Conservation (phyloP, 495 filamentous ascomycete genomes). For the Tuber borchii region DNA sequence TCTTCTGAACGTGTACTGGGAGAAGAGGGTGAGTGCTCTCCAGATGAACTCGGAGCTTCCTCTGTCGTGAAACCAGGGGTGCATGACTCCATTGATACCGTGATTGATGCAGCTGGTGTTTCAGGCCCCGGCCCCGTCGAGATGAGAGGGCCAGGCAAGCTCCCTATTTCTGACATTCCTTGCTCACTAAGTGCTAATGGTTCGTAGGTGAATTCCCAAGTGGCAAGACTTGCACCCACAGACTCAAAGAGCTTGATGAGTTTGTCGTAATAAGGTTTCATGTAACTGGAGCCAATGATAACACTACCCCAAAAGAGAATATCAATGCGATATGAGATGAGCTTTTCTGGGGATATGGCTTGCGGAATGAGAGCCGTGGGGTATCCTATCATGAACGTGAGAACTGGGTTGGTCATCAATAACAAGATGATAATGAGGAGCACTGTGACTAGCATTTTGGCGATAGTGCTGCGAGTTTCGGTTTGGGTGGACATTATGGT, state of each 20-base stretch:
- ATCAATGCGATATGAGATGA: neutral
- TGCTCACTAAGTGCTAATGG: neutral
- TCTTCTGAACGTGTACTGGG: neutral
- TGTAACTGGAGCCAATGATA: neutral
- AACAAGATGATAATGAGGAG: neutral
- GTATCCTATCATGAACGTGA: neutral
- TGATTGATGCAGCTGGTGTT: neutral
- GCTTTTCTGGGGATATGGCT: neutral
- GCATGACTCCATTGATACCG: neutral
- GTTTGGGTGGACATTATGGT: neutral
- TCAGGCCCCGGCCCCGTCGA: neutral
- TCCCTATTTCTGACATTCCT: neutral
- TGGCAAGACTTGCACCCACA: neutral
- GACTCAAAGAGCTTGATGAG: neutral
- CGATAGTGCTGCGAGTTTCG: neutral
- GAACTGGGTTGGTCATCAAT: neutral
- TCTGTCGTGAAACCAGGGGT: neutral
- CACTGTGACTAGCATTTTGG: neutral
- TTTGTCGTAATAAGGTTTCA: neutral
- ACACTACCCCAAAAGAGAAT: neutral
- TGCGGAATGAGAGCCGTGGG: neutral
- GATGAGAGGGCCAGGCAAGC: neutral
- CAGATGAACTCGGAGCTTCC: neutral
- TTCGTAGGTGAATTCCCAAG: neutral
- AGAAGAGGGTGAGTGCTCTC: neutral